These are phyloP conservation scores for Calonectria ilicicola DNA, from an alignment of 2,329 filamentous ascomycete species.

Conservation along the genomic window DNA sequence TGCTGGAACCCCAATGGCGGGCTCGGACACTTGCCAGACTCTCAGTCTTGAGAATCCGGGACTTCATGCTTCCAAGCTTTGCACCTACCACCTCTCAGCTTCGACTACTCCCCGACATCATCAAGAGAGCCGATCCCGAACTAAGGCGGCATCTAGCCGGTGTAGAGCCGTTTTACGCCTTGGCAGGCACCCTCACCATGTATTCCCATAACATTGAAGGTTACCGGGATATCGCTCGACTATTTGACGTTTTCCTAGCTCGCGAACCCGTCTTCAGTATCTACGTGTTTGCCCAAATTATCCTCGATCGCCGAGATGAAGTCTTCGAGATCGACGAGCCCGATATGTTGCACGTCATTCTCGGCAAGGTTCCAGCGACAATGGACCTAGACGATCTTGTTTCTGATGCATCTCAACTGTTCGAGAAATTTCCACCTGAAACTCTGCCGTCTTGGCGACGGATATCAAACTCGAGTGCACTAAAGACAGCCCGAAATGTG, in stretches of 20 bases:
- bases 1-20: slow-evolving; percentile 75
- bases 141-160: slow-evolving; percentile 81
- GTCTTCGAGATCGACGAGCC: slow-evolving; percentile 93
- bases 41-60: slow-evolving; percentile 89
- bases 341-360: slow-evolving; percentile 90
- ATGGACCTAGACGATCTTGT: slow-evolving; percentile 86
- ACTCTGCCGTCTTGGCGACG: slow-evolving; percentile 76
- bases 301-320: slow-evolving; percentile 83
- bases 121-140: slow-evolving; percentile 77
- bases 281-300: slow-evolving; percentile 92
- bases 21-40: slow-evolving; percentile 79
- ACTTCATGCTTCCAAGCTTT: slow-evolving; percentile 96
- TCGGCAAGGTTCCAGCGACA: slow-evolving; percentile 86
- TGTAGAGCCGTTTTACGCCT: slow-evolving; percentile 89
- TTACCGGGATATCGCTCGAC: slow-evolving; percentile 86
- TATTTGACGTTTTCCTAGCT: slow-evolving; percentile 93
- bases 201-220: slow-evolving; percentile 96
- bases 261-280: slow-evolving; percentile 88
- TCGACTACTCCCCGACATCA: slow-evolving; percentile 85
- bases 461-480: slow-evolving; percentile 81
- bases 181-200: slow-evolving; percentile 93
- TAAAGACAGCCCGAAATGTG: slow-evolving; percentile 81
- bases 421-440: slow-evolving; percentile 77
- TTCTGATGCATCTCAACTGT: slow-evolving; percentile 71
- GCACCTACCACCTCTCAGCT: slow-evolving; percentile 86